Conservation (phyloP, 108 stramenopile genomes). For the Chaetoceros muelleri region DNA sequence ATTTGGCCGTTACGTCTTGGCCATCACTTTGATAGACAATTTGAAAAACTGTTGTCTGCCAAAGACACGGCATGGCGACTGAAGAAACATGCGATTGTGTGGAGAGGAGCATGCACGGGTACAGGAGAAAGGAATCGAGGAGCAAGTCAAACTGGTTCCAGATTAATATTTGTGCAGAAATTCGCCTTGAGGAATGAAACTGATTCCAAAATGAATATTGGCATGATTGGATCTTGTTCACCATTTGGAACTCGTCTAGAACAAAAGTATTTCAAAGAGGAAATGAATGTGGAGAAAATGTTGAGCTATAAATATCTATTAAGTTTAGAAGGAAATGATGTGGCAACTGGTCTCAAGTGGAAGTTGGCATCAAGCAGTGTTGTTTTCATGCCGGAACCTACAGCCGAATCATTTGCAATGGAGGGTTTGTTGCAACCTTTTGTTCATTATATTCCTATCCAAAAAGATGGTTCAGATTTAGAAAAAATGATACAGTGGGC, state of each 20-base stretch:
- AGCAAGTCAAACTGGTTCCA: neutral
- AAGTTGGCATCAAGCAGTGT: constrained; percentile 45
- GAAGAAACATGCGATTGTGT: constrained; percentile 10
- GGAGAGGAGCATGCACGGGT: constrained; percentile 14
- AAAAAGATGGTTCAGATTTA: constrained; percentile 35
- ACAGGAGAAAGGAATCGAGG: neutral
- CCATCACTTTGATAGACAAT: neutral
- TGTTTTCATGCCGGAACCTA: constrained; percentile 60
- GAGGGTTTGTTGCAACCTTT: constrained; percentile 55
- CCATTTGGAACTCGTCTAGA: neutral
- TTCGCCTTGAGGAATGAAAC: neutral
- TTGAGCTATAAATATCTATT: constrained; percentile 33
- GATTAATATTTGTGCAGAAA: neutral
- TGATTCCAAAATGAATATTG: neutral
- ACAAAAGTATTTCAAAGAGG: neutral
- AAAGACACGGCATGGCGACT: constrained; percentile 16
- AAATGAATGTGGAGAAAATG: constrained; percentile 1
- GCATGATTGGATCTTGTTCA: too few relatives aligned
- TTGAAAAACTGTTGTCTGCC: neutral
- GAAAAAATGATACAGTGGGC: constrained; percentile 63
- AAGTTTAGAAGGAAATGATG: constrained; percentile 69
- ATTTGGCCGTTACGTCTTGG: neutral
- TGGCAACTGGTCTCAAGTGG: constrained; percentile 70
- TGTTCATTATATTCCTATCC: constrained; percentile 69
- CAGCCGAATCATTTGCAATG: constrained; percentile 71